Percentiles rank a stretch among this genome's conserved stretches.
phyloP scores from a whole-genome alignment of 2,329 filamentous ascomycete genomes.

The Pyrenochaeta sp. region DNA sequence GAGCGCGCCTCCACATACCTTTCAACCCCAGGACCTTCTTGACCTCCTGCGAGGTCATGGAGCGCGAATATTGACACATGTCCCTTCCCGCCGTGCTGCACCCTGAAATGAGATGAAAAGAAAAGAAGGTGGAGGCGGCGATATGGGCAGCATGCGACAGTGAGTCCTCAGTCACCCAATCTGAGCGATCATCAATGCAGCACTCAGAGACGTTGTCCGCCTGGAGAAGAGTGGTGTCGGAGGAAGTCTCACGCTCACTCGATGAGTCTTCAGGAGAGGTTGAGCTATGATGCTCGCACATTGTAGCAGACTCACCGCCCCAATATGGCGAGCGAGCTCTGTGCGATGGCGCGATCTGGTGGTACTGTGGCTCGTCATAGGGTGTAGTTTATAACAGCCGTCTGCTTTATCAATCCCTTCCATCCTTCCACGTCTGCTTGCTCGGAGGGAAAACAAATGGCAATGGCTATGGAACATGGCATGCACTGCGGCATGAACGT shows the following conservation, averaged over 20 bases:
- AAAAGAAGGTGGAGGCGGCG: slow-evolving; percentile 18
- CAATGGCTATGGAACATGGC: neutral
- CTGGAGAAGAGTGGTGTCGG: slow-evolving; percentile 22
- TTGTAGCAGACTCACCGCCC: slow-evolving; percentile 26
- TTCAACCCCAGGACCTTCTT: slow-evolving; percentile 11
- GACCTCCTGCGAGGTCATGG: slow-evolving; percentile 37
- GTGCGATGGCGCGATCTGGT: slow-evolving; percentile 20
- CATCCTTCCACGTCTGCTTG: slow-evolving; percentile 6
- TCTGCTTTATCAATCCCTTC: slow-evolving; percentile 10
- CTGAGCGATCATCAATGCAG: slow-evolving; percentile 1
- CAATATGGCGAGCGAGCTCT: slow-evolving; percentile 29
- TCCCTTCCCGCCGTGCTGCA: slow-evolving; percentile 36
- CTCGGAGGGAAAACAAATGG: neutral
- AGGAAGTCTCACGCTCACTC: slow-evolving; percentile 23
- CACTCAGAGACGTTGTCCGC: slow-evolving; percentile 6
- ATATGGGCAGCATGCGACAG: slow-evolving; percentile 3
- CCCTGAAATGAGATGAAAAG: slow-evolving; percentile 35
- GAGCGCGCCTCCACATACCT: slow-evolving; percentile 23
- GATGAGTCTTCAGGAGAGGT: slow-evolving; percentile 17
- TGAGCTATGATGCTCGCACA: slow-evolving; percentile 24
- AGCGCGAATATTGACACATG: slow-evolving; percentile 42
- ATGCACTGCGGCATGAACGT: neutral
- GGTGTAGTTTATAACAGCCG: neutral
- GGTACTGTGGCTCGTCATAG: neutral
- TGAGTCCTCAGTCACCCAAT: slow-evolving; percentile 4